Evolutionary conservation across 2,329 filamentous ascomycete genomes (phyloP).

Genomic region (Colletotrichum graminicola): DNA sequence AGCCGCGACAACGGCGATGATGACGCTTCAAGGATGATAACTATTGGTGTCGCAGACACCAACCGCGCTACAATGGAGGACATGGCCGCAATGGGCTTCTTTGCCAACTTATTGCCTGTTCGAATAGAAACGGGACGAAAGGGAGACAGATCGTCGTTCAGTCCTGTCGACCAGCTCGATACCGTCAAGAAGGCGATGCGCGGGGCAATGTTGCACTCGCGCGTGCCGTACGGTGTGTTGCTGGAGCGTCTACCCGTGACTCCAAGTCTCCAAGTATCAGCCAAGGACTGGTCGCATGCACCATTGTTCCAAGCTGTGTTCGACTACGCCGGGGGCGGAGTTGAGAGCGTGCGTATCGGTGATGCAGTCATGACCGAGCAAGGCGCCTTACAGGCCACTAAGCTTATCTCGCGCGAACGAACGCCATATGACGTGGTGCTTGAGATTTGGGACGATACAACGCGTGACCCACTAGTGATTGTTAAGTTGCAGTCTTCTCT

Average conservation of each 20-base stretch:
- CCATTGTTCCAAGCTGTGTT: conserved; percentile 27
- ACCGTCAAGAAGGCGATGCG: conserved; percentile 15
- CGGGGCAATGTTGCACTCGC: conserved; percentile 10
- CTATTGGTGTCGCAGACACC: conserved; percentile 63
- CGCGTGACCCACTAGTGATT: conserved; percentile 16
- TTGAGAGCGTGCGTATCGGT: conserved; percentile 18
- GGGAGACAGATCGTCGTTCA: background rate
- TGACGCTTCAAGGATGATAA: conserved; percentile 50
- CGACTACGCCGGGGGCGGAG: conserved; percentile 15
- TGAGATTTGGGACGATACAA: conserved; percentile 15
- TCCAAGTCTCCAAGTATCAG: background rate
- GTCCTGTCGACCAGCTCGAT: background rate
- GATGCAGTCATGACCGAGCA: conserved; percentile 8
- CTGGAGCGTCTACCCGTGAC: background rate
- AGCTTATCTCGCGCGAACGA: conserved; percentile 17
- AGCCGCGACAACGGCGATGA: conserved; percentile 21
- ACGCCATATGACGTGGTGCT: conserved; percentile 30
- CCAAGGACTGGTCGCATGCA: conserved; percentile 12
- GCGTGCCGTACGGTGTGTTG: conserved; percentile 6
- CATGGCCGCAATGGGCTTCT: conserved; percentile 56
- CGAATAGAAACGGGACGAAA: conserved; percentile 32
- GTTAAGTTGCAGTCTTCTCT: conserved; percentile 23
- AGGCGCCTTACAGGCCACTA: background rate
- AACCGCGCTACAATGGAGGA: conserved; percentile 51
- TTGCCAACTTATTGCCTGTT: conserved; percentile 63